Percentiles rank a stretch among this genome's conserved stretches.
Conservation (phyloP, 176 grass and related monocot species). For the Saccharum officinarum region DNA sequence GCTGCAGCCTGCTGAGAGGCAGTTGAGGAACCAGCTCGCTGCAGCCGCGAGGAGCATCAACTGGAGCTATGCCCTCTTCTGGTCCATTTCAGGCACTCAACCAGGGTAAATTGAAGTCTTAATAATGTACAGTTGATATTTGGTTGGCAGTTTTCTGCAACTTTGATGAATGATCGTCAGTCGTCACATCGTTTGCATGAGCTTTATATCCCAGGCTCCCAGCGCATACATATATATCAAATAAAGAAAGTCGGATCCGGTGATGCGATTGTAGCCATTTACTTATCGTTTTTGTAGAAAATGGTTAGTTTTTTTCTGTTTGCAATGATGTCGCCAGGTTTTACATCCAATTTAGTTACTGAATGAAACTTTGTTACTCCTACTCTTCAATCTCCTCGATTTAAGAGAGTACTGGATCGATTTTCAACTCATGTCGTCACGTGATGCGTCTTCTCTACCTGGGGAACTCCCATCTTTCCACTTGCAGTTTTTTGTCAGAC, state of each 20-base stretch:
- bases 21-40: constrained; percentile 63
- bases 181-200: not conserved
- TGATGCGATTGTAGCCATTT: not conserved
- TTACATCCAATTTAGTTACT: not conserved
- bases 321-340: not conserved
- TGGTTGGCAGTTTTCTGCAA: not conserved
- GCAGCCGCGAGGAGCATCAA: constrained; percentile 62
- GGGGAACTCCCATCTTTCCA: too few species aligned
- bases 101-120: constrained; percentile 49
- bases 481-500: too few species aligned
- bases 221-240: not conserved
- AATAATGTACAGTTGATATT: not conserved
- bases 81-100: constrained; percentile 57
- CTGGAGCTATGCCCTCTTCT: constrained; percentile 93
- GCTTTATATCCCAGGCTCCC: too few species aligned
- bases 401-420: too few species aligned
- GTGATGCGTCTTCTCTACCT: too few species aligned
- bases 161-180: not conserved
- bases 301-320: too few species aligned
- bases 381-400: not conserved
- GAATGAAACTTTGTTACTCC: not conserved
- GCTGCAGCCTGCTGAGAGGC: not conserved
- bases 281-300: not conserved
- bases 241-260: not conserved
- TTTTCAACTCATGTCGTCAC: too few species aligned